Conservation (phyloP, 169 alveolate species). For the Sarcocystis neurona region DNA sequence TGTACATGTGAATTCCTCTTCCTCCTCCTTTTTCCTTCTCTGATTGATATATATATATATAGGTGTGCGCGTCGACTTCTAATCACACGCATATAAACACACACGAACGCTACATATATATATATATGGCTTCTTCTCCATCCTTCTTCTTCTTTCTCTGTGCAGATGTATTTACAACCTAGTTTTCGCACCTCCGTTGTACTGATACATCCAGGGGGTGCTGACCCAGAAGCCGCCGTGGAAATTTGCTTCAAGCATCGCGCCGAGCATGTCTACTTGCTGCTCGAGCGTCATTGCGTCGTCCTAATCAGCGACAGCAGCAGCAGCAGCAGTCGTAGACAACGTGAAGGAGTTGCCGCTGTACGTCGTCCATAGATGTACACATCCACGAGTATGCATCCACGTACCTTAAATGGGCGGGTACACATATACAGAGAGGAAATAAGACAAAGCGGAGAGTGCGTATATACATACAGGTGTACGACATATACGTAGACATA, state of each 20-base stretch:
- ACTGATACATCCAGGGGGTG: conserved; percentile 6
- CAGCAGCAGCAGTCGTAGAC: not conserved
- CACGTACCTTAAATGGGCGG: not conserved
- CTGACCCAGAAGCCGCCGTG: conserved; percentile 32
- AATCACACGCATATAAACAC: too few species aligned
- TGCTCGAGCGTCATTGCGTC: conserved; percentile 13
- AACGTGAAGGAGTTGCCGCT: not conserved
- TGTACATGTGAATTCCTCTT: too few species aligned
- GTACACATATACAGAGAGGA: not conserved
- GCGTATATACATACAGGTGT: not conserved
- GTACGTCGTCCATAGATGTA: too few species aligned
- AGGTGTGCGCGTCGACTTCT: too few species aligned
- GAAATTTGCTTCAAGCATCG: conserved; percentile 30
- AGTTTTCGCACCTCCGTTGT: not conserved
- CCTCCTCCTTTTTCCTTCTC: too few species aligned
- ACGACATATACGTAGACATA: not conserved
- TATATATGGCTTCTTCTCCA: too few species aligned
- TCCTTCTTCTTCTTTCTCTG: not conserved
- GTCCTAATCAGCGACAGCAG: not conserved
- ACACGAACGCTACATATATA: too few species aligned
- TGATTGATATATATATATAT: too few species aligned
- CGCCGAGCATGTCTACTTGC: conserved; percentile 3
- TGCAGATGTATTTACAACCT: not conserved
- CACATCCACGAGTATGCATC: too few species aligned
- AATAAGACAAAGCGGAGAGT: not conserved